Conservation (phyloP, 2,329 filamentous ascomycete genomes). For the Sphaceloma murrayae region DNA sequence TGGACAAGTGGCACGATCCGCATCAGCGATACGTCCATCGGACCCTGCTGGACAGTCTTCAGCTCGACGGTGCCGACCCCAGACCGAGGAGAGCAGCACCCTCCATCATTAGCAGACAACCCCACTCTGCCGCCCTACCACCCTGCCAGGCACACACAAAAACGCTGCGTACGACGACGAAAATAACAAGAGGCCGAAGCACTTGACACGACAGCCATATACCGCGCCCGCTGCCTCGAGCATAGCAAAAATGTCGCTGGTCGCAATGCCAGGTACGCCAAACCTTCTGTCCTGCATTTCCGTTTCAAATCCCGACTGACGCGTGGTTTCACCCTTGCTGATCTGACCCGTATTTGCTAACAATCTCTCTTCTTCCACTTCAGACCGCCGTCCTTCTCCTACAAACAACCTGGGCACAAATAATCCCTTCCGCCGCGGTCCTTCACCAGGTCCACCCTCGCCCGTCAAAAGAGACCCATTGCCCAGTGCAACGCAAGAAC, state of each 20-base stretch:
- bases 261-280: conserved; percentile 16
- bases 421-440: conserved; percentile 65
- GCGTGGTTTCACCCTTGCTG: conserved; percentile 17
- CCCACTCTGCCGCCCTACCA: too few relatives aligned
- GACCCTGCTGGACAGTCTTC: too few relatives aligned
- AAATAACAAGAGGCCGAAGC: not conserved
- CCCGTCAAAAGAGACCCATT: conserved; percentile 27
- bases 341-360: conserved; percentile 14
- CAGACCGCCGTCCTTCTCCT: conserved; percentile 16
- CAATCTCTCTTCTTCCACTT: conserved; percentile 8
- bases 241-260: conserved; percentile 11
- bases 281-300: not conserved
- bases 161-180: conserved; percentile 2
- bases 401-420: conserved; percentile 55
- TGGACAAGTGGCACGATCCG: conserved; percentile 6
- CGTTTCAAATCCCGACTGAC: conserved; percentile 14
- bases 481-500: conserved; percentile 49
- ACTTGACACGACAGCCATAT: conserved; percentile 2
- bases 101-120: too few relatives aligned
- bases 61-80: conserved; percentile 9
- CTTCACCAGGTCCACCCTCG: conserved; percentile 43
- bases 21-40: too few relatives aligned
- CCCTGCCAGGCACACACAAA: too few relatives aligned
- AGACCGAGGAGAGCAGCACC: conserved; percentile 8
- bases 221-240: not conserved